Evolutionary conservation across 352 stramenopile genomes (phyloP), one percentile per base, ranked within the genome.

Genomic region (Phytophthora nicotianae): DNA sequence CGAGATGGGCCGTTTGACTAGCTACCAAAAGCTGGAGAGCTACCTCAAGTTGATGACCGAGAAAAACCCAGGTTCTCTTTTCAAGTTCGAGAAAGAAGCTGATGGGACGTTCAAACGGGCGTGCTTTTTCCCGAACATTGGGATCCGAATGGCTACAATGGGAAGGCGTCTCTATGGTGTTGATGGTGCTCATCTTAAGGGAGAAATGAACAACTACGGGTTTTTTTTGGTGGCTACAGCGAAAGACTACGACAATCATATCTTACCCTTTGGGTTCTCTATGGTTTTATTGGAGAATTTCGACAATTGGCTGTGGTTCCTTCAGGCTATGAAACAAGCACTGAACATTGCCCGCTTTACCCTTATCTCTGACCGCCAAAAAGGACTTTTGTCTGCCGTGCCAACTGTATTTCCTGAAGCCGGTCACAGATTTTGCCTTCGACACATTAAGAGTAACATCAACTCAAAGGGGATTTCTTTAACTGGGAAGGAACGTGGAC

Each of bases 231-330:
- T 60, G 0, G 59, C 59, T 0, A 74, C 67, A 0, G 29, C 55
- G 0, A 77, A 81, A 24, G 68, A 77, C 33, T 70, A 23, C 48
- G 58, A 72, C 62, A 45, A 70, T 24, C 41, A 74, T 11, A 72
- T 75, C 32, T 19, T 77, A 0, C 33, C 49, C 0, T 67, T 75
- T 17, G 60, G 7, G 0, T 62, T 77, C 24, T 55, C 65, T 13
- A 24, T 77, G 27, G 27, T 33, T 11, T 7, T 7, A 8, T 11
- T 7, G 8, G 27, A 11, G 8, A 33, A 5, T 33, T 33, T 11
- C 27, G 27, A 33, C 11, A 4, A 33, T 33, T 33, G 27, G 4
- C 4, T 33, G 6, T 33, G 27, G 27, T 33, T 11, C 11, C 27
- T 33, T 4, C 6, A 33, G 27, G 27, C 11, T 4, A 33, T 33